These are phyloP conservation scores for Anastatica hierochuntica DNA, from an alignment of 345 rosid species.

Conservation along the genomic window DNA sequence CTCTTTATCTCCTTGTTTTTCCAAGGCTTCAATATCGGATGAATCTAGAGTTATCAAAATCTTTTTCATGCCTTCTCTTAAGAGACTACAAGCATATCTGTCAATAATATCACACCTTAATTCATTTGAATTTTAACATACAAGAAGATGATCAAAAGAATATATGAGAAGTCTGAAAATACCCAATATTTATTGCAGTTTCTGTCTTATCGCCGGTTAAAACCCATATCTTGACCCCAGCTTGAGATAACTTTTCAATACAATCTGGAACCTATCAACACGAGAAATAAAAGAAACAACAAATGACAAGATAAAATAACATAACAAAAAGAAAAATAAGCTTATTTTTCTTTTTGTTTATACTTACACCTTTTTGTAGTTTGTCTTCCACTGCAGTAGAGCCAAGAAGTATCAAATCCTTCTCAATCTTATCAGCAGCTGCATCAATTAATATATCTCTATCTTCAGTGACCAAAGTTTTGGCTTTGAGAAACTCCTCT, in stretches of 20 bases:
- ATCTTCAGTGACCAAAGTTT: constrained; percentile 41
- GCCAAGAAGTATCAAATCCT: constrained; percentile 72
- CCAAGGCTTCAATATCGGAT: constrained; percentile 47
- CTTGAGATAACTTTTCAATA: constrained; percentile 66
- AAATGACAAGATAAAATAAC: background rate
- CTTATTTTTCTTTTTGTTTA: background rate
- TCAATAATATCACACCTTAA: constrained; percentile 6
- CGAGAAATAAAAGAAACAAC: background rate
- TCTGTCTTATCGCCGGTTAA: constrained; percentile 89
- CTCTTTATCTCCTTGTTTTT: constrained; percentile 51
- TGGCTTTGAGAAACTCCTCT: constrained; percentile 46
- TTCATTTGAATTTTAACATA: constrained; percentile 1
- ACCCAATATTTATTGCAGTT: constrained; percentile 93
- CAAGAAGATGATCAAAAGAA: background rate
- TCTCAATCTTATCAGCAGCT: constrained; percentile 59
- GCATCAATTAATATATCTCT: constrained; percentile 44
- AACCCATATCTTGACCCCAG: constrained; percentile 77
- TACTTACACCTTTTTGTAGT: constrained; percentile 73
- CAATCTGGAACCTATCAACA: constrained; percentile 61
- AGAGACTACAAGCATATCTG: constrained; percentile 80
- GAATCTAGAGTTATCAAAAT: constrained; percentile 58
- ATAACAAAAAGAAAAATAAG: background rate
- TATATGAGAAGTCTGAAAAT: background rate
- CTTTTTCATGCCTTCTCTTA: constrained; percentile 60
- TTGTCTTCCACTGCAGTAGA: constrained; percentile 95